Evolutionary conservation across 208 protist genomes (phyloP), one percentile per base, ranked within the genome.

Genomic region (Leishmania lainsoni): DNA sequence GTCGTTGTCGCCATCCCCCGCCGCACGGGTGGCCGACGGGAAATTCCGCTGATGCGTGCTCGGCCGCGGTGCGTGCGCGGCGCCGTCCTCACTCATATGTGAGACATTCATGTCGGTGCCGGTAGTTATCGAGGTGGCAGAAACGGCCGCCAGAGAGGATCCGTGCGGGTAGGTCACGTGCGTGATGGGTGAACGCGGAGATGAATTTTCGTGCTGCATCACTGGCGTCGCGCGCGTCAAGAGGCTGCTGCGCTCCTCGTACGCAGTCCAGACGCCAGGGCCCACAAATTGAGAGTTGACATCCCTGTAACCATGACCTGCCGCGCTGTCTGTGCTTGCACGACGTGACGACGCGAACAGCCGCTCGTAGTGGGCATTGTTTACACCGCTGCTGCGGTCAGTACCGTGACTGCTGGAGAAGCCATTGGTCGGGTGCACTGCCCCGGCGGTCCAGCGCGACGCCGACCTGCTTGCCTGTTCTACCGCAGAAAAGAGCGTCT

Each of bases 191-290:
- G 66, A 4, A 10, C 17, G 32, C 66, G 39, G 39, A n/a, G 10
- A 14, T 48, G 66, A 49, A 48, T 42, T 14, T 26, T 14, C 14
- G 70, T 39, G 48, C 70, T 75, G 70, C 70, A 42, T 52, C 32
- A 58, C n/a, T 59, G 72, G 72, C n/a, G 72, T 61, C 52, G 48
- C 52, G 10, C 17, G 26, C 22, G 49, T 26, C 72, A n/a, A 76
- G 35, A 78, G 69, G 32, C 29, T 35, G 35, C 76, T 80, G 29
- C 81, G 81, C 71, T 74, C 81, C 12, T 85, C 81, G 71, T 85
- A 85, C 20, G 71, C 81, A 35, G 65, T 49, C 81, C 81, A 85
- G 39, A 85, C 76, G 22, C 76, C 59, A 20, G 76, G 70, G 29
- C 59, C 51, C 70, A 85, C 81, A 4, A 22, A 32, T 17, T 72